phyloP scores from a whole-genome alignment of 1,284 basidiomycete genomes.

The Leucoagaricus sp. region DNA sequence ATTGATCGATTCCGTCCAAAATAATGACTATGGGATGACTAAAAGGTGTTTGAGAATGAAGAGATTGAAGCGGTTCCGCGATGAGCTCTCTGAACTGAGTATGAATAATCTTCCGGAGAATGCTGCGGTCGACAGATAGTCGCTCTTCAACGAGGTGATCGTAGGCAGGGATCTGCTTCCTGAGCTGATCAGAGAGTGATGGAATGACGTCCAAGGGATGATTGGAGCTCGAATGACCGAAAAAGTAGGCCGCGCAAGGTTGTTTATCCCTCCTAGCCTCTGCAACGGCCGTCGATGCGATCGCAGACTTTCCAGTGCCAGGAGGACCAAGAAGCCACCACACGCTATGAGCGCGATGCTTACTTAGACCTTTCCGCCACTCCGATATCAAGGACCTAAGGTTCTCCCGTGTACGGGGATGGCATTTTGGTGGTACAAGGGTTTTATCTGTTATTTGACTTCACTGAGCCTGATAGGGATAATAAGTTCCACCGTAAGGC shows the following conservation, averaged over 20 bases:
- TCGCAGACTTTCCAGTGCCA: slow-evolving; percentile 21
- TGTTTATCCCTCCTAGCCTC: not conserved
- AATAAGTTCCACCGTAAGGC: too few species aligned
- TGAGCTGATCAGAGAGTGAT: slow-evolving; percentile 19
- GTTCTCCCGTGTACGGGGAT: slow-evolving; percentile 4
- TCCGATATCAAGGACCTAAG: not conserved
- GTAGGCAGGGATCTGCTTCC: not conserved
- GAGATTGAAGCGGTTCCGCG: not conserved
- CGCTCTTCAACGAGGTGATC: not conserved
- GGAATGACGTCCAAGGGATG: slow-evolving; percentile 10
- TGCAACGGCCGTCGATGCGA: slow-evolving; percentile 19
- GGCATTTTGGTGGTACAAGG: slow-evolving; percentile 10
- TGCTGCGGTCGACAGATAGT: not conserved
- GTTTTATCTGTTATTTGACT: too few species aligned
- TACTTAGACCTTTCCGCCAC: not conserved
- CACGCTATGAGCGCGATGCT: not conserved
- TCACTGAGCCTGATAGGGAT: too few species aligned
- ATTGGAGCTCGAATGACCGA: slow-evolving; percentile 12
- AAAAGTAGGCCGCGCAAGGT: slow-evolving; percentile 19
- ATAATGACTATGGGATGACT: slow-evolving; percentile 7
- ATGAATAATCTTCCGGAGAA: not conserved
- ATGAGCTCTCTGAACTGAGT: slow-evolving; percentile 1
- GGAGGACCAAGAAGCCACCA: slow-evolving; percentile 20
- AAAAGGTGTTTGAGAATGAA: not conserved
- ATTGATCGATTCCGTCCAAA: slow-evolving; percentile 19